Evolutionary conservation across 306 rosid species (phyloP).

Genomic region (Vigna angularis): DNA sequence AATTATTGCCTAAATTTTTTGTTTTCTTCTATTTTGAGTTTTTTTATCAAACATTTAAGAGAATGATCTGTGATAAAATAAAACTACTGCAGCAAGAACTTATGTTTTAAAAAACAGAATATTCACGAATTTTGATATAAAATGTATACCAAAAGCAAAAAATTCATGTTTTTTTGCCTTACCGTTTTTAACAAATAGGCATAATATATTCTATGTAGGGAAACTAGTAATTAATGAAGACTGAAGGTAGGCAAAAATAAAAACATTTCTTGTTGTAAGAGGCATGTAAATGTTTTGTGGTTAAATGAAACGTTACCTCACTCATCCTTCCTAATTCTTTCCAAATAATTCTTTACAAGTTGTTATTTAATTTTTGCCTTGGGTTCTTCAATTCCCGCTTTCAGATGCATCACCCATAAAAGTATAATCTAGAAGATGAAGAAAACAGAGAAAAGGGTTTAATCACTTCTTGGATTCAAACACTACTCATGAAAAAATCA

Average conservation of each 20-base stretch:
- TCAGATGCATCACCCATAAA: too few relatives aligned
- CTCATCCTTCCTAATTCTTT: conserved; percentile 62
- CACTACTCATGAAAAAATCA: too few relatives aligned
- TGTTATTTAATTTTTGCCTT: conserved; percentile 52
- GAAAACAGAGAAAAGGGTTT: too few relatives aligned
- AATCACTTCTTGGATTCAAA: too few relatives aligned
- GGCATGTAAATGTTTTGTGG: conserved; percentile 22
- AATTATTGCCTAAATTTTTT: too few relatives aligned
- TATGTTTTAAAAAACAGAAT: background rate
- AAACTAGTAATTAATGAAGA: conserved; percentile 5
- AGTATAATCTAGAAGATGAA: too few relatives aligned
- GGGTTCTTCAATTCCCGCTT: too few relatives aligned
- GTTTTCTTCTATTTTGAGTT: too few relatives aligned
- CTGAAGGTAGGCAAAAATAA: background rate
- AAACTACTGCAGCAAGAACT: background rate
- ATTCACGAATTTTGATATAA: background rate
- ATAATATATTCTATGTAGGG: background rate
- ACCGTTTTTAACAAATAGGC: conserved; percentile 14
- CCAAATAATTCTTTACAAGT: conserved; percentile 64
- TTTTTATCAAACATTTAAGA: too few relatives aligned
- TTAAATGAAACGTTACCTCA: conserved; percentile 55
- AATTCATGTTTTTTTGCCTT: background rate
- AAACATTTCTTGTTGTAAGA: background rate
- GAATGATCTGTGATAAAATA: background rate
- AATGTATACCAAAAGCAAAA: background rate